Conservation (phyloP, 2,329 filamentous ascomycete genomes). For the Diaporthe sp. region DNA sequence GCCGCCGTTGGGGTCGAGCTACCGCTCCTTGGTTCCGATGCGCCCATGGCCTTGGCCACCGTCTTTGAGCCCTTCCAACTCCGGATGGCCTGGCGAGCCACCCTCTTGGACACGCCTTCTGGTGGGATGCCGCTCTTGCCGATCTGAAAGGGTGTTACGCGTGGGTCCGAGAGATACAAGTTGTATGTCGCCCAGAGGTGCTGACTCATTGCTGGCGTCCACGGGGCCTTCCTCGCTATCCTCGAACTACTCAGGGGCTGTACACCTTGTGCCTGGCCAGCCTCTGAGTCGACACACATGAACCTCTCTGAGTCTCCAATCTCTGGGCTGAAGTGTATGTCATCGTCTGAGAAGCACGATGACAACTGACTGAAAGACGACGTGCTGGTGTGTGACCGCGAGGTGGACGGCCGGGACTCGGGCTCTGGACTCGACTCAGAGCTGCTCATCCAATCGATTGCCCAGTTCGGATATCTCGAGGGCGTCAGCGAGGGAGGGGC, state of each 20-base stretch:
- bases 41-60: conserved; percentile 46
- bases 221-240: conserved; percentile 65
- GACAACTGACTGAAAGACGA: conserved; percentile 69
- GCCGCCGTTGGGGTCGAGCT: conserved; percentile 69
- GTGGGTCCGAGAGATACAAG: conserved; percentile 76
- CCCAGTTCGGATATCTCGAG: conserved; percentile 70
- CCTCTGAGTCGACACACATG: conserved; percentile 36
- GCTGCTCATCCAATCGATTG: conserved; percentile 70
- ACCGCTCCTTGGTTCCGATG: conserved; percentile 59
- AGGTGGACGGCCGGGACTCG: conserved; percentile 71
- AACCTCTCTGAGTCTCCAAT: conserved; percentile 54
- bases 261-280: conserved; percentile 5
- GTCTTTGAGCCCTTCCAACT: conserved; percentile 75
- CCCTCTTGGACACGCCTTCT: conserved; percentile 74
- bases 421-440: conserved; percentile 72
- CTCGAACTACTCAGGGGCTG: conserved; percentile 32
- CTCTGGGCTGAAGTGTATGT: conserved; percentile 67
- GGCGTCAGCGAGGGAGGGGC: conserved; percentile 59
- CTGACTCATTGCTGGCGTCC: conserved; percentile 75
- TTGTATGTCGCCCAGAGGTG: conserved; percentile 77
- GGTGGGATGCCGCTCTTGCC: conserved; percentile 76
- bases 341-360: conserved; percentile 70
- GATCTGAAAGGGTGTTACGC: conserved; percentile 75
- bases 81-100: conserved; percentile 75
- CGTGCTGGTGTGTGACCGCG: conserved; percentile 70